Evolutionary conservation across 306 rosid species (phyloP).

Genomic region (Pachyrhizus erosus): DNA sequence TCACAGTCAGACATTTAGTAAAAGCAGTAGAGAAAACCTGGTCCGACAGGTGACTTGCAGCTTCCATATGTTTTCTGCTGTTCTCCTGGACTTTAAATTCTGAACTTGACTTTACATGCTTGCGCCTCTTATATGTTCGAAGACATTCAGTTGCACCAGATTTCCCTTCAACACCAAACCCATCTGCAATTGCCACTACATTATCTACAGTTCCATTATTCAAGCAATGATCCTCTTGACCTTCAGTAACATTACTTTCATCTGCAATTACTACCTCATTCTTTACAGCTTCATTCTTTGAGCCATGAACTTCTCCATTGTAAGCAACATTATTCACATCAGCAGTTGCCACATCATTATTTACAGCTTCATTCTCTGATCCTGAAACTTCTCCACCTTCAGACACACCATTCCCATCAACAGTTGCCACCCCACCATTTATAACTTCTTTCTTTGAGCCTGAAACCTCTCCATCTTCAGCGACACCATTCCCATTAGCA

Average conservation of each 20-base stretch:
- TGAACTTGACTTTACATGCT: slow-evolving; percentile 50
- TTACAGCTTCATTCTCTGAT: slow-evolving; percentile 28
- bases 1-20: slow-evolving; percentile 20
- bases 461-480: slow-evolving; percentile 37
- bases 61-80: slow-evolving; percentile 49
- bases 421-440: slow-evolving; percentile 43
- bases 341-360: slow-evolving; percentile 47
- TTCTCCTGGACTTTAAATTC: slow-evolving; percentile 56
- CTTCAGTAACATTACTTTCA: slow-evolving; percentile 40
- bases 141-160: slow-evolving; percentile 49
- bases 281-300: slow-evolving; percentile 27
- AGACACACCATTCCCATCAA: slow-evolving; percentile 39
- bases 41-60: slow-evolving; percentile 47
- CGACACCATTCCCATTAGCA: slow-evolving; percentile 39
- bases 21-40: slow-evolving; percentile 57
- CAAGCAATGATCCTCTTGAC: slow-evolving; percentile 39
- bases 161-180: slow-evolving; percentile 49
- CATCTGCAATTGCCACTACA: slow-evolving; percentile 37
- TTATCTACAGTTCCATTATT: slow-evolving; percentile 49
- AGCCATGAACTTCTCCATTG: slow-evolving; percentile 38
- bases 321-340: slow-evolving; percentile 41
- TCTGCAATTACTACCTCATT: slow-evolving; percentile 42
- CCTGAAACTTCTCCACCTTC: slow-evolving; percentile 41
- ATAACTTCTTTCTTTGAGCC: slow-evolving; percentile 18
- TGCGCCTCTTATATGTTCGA: slow-evolving; percentile 91